Percentiles rank a stretch among this genome's conserved stretches.
Conservation (phyloP, 176 grass and related monocot species). For the Ampelocalamus luodianensis region DNA sequence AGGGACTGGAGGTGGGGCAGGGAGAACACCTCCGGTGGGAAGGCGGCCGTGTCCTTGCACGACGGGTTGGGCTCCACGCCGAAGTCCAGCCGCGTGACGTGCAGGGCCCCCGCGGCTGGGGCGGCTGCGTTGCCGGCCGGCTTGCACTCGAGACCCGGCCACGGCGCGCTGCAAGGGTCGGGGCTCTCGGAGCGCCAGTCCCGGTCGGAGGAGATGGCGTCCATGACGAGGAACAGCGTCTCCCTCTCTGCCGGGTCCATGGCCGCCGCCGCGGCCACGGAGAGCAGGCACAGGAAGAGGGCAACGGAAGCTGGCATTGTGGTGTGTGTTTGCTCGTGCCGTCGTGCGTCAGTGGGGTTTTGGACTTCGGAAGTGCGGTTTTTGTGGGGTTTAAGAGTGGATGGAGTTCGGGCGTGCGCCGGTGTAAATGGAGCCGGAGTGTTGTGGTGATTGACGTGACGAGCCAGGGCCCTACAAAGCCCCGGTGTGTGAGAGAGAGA, state of each 20-base stretch:
- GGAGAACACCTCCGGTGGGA: slow-evolving; percentile 62
- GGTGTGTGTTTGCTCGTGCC: background rate
- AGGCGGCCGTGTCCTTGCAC: slow-evolving; percentile 66
- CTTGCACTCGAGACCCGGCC: slow-evolving; percentile 95
- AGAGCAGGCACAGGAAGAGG: slow-evolving; percentile 37
- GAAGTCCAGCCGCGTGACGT: slow-evolving; percentile 94
- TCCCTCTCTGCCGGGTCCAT: slow-evolving; percentile 71
- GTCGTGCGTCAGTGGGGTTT: slow-evolving; percentile 10
- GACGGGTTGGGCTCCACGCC: slow-evolving; percentile 76
- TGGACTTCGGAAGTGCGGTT: background rate
- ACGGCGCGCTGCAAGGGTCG: slow-evolving; percentile 70
- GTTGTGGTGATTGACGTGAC: slow-evolving; percentile 50
- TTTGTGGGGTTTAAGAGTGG: slow-evolving; percentile 7
- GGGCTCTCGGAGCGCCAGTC: slow-evolving; percentile 82
- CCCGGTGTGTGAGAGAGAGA: too few species aligned
- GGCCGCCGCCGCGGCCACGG: slow-evolving; percentile 15
- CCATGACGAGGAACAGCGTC: slow-evolving; percentile 83
- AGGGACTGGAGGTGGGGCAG: slow-evolving; percentile 75
- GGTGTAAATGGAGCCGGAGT: background rate
- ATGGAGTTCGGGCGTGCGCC: background rate
- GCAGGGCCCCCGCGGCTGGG: slow-evolving; percentile 28
- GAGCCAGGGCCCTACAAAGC: background rate
- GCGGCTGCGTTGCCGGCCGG: slow-evolving; percentile 15
- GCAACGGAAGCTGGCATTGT: slow-evolving; percentile 26
- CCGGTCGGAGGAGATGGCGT: slow-evolving; percentile 81